phyloP scores from a whole-genome alignment of 768 basidiomycete species.

The Leucosporidium yakuticum region DNA sequence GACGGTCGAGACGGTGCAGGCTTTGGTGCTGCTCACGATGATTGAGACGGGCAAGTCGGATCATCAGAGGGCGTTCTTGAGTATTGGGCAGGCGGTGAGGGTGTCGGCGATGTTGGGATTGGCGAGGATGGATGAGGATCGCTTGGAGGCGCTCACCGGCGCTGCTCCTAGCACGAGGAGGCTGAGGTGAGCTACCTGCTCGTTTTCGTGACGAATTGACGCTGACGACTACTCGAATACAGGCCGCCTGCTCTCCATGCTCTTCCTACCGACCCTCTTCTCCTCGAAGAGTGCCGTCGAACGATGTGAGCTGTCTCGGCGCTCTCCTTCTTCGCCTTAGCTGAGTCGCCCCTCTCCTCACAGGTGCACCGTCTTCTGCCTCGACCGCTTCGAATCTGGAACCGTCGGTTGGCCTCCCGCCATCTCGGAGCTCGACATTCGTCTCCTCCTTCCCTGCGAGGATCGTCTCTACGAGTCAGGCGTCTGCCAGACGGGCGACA shows the following conservation, averaged over 20 bases:
- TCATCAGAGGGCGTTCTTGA: constrained; percentile 33
- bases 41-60: constrained; percentile 31
- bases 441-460: constrained; percentile 33
- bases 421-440: constrained; percentile 25
- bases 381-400: constrained; percentile 33
- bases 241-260: constrained; percentile 30
- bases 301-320: constrained; percentile 16
- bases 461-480: constrained; percentile 24
- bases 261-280: constrained; percentile 26
- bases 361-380: constrained; percentile 30
- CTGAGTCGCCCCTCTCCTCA: background rate
- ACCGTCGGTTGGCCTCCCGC: constrained; percentile 29
- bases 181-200: no score
- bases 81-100: constrained; percentile 26
- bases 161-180: background rate
- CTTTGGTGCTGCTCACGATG: constrained; percentile 20
- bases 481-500: constrained; percentile 14
- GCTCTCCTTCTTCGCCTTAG: background rate
- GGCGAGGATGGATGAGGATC: constrained; percentile 35
- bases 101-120: constrained; percentile 35
- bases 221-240: constrained; percentile 9
- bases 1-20: constrained; percentile 33
- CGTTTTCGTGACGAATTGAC: no score
- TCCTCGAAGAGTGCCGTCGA: constrained; percentile 31
- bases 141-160: constrained; percentile 11